Conservation (phyloP, 2,329 filamentous ascomycete genomes). For the Fusarium euwallaceae region DNA sequence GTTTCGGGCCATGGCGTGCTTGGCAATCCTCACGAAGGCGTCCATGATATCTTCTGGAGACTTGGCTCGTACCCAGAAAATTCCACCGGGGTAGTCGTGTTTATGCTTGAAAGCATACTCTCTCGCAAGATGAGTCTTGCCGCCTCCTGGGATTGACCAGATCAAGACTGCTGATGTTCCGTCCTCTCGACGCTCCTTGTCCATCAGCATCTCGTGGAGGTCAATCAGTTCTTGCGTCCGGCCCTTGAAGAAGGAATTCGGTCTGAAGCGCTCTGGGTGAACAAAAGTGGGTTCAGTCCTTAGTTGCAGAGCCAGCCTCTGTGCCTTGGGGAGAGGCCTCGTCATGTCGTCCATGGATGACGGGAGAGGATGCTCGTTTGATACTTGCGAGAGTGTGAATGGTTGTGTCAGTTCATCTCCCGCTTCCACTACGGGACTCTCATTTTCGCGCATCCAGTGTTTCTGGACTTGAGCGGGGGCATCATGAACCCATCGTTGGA, state of each 20-base stretch:
- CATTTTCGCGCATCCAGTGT: slow-evolving; percentile 72
- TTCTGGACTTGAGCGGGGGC: slow-evolving; percentile 66
- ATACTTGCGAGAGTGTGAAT: slow-evolving; percentile 15
- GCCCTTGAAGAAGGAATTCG: slow-evolving; percentile 41
- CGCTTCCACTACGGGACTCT: slow-evolving; percentile 54
- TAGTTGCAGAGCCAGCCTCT: not conserved
- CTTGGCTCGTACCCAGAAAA: slow-evolving; percentile 45
- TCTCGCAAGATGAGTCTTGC: slow-evolving; percentile 42
- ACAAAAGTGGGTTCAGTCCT: slow-evolving; percentile 35
- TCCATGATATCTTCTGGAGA: slow-evolving; percentile 44
- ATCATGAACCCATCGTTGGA: slow-evolving; percentile 65
- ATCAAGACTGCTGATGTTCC: slow-evolving; percentile 43
- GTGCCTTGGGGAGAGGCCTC: slow-evolving; percentile 4
- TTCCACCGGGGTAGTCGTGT: slow-evolving; percentile 38
- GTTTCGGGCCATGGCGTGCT: slow-evolving; percentile 26
- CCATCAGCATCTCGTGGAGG: slow-evolving; percentile 43
- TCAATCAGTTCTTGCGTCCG: slow-evolving; percentile 29
- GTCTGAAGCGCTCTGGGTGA: slow-evolving; percentile 43
- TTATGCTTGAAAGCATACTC: slow-evolving; percentile 43
- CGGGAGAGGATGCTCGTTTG: slow-evolving; percentile 2
- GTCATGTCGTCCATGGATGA: slow-evolving; percentile 11
- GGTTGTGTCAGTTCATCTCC: slow-evolving; percentile 59
- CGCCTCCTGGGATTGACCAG: slow-evolving; percentile 42
- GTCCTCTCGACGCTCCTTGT: slow-evolving; percentile 27
- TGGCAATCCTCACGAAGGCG: slow-evolving; percentile 42